Base-by-base conservation (phyloP, 768 basidiomycete species). In the Chalciporus piperatus region DNA sequence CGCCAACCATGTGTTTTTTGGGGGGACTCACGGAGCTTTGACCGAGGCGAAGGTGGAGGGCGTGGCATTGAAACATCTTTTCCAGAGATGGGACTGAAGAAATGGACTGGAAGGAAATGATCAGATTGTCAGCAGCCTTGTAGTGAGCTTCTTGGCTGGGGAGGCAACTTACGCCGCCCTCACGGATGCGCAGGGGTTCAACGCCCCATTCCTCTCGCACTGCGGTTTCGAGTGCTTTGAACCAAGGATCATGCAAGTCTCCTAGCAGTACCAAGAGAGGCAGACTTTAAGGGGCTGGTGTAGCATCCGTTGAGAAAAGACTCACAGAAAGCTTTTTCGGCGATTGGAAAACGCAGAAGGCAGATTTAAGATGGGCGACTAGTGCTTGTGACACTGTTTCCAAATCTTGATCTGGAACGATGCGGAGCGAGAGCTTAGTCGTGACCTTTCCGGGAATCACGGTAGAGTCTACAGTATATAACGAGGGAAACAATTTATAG, bases 1-100 rank as follows among this genome's bases (percentile, higher is more conserved):
- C n/a, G n/a, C n/a, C n/a, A n/a, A n/a, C n/a, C n/a, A n/a, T n/a
- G n/a, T n/a, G n/a, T n/a, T n/a, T n/a, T n/a, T n/a, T n/a, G 22
- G 2, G 11, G 9, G 37, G 16, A 72, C 84, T 64, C 56, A 92
- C 92, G 37, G 86, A 83, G 67, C 89, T 90, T 65, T 96, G 92
- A 0, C 96, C 97, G 72, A 99, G 83, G 0, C 97, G 97, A 2
- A 99, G 77, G 70, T 99, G 97, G 11, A 98, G 76, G 17, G 92
- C 92, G 43, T 84, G 87, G 49, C 93, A 97, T 1, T 77, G 74
- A 58, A 99, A 96, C 64, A 87, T 84, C 59, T 93, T 92, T 70
- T 99, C 97, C 3, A 99, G 75, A 69, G 85, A 95, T 0, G 95
- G 96, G 0, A 98, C 82, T 2, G 92, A 92, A 4, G 97, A 96